Base-by-base conservation (phyloP, 352 stramenopile species). In the Blastocystis sp. region DNA sequence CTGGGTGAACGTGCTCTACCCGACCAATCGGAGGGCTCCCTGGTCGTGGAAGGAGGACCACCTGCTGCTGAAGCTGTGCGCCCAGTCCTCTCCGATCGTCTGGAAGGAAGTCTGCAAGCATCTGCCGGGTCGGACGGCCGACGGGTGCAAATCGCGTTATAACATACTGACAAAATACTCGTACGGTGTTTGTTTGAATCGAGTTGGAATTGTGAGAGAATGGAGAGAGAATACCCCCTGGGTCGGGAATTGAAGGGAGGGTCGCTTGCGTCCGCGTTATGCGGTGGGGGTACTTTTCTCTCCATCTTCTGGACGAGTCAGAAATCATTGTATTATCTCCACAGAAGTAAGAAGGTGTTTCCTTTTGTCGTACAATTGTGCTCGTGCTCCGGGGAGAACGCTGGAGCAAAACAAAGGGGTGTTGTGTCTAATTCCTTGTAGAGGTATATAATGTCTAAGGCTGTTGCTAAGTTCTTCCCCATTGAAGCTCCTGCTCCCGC, bases 241-340 rank as follows among this genome's bases (percentile, higher is more conserved):
- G 74, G 13, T 69, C n/a, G 24, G 3, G 41, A 67, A 55, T 26
- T 6, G 3, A 59, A 33, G 31, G 50, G 31, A 33, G 4, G n/a
- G 35, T 12, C 60, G 51, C 16, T 21, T 51, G 74, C 29, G 31
- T 45, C 24, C 16, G 45, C 45, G 45, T 55, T 55, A 55, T 55
- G 6, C 26, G 51, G 33, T 85, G 74, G 74, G 74, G 74, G 19
- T 55, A 66, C 10, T 37, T 67, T 67, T 33, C 37, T 59, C 24
- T 77, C 66, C n/a, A 45, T 67, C 24, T 62, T 85, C 60, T 85
- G 74, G 74, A 69, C 37, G 29, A 24, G 26, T 45, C 35, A 67
- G 66, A 59, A 67, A 85, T 70, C 60, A 85, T 85, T 69, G 50
- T 85, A 62, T 85, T 85, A 59, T 85, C 74, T 85, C 74, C 74